phyloP scores from a whole-genome alignment of 73 alveolate genomes.

The Paramecium octaurelia region DNA sequence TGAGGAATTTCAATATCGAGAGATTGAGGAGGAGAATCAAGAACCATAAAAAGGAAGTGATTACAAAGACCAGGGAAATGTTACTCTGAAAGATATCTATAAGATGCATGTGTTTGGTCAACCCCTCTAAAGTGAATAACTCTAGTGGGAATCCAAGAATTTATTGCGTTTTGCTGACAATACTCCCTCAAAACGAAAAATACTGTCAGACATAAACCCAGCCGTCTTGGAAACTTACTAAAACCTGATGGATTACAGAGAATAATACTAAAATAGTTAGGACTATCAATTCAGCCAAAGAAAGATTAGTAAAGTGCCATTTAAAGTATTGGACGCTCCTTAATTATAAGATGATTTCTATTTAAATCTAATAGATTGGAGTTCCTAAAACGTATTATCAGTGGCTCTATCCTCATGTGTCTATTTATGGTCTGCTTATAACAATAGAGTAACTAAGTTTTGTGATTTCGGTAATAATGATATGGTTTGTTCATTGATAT shows the following conservation, averaged over 20 bases:
- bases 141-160: conserved; percentile 27
- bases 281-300: conserved; percentile 48
- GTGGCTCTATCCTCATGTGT: conserved; percentile 87
- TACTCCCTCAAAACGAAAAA: background rate
- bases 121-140: background rate
- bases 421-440: conserved; percentile 78
- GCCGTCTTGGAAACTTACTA: background rate
- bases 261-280: background rate
- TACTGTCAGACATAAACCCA: background rate
- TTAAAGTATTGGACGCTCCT: conserved; percentile 99
- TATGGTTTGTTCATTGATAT: conserved; percentile 58
- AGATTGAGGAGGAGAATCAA: background rate
- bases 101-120: conserved; percentile 46
- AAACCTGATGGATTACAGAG: background rate
- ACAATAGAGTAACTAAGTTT: conserved; percentile 64
- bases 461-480: conserved; percentile 63
- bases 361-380: conserved; percentile 97
- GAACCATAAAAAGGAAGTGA: background rate
- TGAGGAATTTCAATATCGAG: conserved; percentile 38
- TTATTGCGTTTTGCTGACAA: background rate
- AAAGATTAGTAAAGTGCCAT: conserved; percentile 96
- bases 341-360: conserved; percentile 96
- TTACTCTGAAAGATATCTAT: conserved; percentile 26
- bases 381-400: conserved; percentile 83
- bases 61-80: background rate